phyloP scores from a whole-genome alignment of 2,329 filamentous ascomycete genomes.

The Tolypocladium amazonense region DNA sequence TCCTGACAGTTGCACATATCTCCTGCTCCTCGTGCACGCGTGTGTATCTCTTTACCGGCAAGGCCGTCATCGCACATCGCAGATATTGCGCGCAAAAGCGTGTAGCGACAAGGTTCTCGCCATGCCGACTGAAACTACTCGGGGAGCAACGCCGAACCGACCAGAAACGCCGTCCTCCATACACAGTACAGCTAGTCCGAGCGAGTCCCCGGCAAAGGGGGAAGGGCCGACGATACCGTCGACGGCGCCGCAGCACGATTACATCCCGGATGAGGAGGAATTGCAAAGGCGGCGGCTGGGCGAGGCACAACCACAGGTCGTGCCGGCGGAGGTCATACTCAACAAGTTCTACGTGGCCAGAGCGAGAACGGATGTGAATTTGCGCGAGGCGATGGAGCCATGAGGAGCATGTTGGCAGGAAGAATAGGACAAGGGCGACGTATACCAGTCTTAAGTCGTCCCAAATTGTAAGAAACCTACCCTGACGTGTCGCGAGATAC shows the following conservation, averaged over 20 bases:
- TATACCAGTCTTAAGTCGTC: neutral
- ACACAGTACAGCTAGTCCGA: neutral
- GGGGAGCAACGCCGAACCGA: neutral
- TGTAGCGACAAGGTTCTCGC: neutral
- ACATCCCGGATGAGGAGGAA: slow-evolving; percentile 11
- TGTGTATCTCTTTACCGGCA: neutral
- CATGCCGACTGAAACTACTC: neutral
- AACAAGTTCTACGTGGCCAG: neutral
- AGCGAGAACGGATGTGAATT: neutral
- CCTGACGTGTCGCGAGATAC: too few relatives aligned
- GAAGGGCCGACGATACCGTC: neutral
- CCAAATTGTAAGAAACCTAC: too few relatives aligned
- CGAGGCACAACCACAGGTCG: slow-evolving; percentile 9
- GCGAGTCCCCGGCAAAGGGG: neutral
- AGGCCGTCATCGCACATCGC: neutral
- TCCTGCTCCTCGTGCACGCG: neutral
- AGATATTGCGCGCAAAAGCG: neutral
- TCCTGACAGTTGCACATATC: neutral
- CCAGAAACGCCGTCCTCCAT: neutral
- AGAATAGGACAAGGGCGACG: neutral
- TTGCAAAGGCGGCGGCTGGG: slow-evolving; percentile 7
- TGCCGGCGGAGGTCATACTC: slow-evolving; percentile 7
- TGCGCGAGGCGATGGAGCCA: too few relatives aligned
- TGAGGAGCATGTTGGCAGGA: neutral
- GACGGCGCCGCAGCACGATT: slow-evolving; percentile 6